Base-by-base conservation (phyloP, 2,329 filamentous ascomycete genomes). In the Sarocladiaceae sp. region DNA sequence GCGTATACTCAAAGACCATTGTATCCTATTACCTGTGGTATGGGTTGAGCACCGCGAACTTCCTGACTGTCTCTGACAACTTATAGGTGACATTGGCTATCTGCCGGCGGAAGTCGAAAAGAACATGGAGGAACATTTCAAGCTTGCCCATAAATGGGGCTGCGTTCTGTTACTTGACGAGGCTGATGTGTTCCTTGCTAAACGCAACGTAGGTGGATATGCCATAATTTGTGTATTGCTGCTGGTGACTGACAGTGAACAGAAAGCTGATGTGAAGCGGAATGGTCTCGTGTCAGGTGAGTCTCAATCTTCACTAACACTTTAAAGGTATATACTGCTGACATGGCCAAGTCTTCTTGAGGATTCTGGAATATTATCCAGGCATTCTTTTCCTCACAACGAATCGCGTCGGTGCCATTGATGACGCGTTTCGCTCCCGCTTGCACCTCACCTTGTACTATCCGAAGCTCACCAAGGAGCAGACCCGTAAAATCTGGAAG, bases 331-430 rank as follows among this genome's bases (percentile, higher is more conserved):
- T 11, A 33, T 15, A 28, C 35, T 17, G 20, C 15, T 44, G 1
- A 28, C 26, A 6, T 40, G 36, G 25, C 17, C 10, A 23, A 51
- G 49, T 54, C 20, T 52, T 52, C 42, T 26, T 54, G 2, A 29
- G 52, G 3, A 22, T 20, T 11, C 28, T 53, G 2, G 52, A 53
- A 44, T 53, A 53, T 23, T 53, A 53, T 47, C 29, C 33, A 6
- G 63, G 65, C 12, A 66, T 67, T 28, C 53, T 68, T 2, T 60
- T 67, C 33, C 54, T 66, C 8, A 67, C 64, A 2, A 62, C 61
- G 23, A 67, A 67, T 47, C 60, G 65, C 8, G 58, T 67, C 5
- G 59, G 53, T 8, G 58, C 59, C 1, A 62, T 67, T 10, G 64
- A 66, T 50, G 63, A 64, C 48, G 62, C 61, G 7, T 64, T 66